A percentile compares a stretch with the other conserved stretches of the same genome.
Conservation (phyloP, 441 rosid genomes). For the Heliophila coronopifolia region DNA sequence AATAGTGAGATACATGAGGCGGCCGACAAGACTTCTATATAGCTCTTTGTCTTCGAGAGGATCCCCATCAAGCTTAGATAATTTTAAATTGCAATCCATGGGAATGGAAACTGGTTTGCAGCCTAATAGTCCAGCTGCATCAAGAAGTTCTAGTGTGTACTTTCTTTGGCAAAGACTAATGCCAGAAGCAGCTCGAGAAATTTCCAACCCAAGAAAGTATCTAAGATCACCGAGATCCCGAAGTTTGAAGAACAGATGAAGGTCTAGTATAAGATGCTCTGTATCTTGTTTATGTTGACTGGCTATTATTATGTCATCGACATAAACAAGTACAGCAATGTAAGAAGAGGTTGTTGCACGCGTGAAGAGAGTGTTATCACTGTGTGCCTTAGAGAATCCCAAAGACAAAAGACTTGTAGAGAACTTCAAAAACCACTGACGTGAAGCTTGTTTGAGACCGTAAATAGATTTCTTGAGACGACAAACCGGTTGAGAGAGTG, state of each 20-base stretch:
- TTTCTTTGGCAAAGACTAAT: neutral
- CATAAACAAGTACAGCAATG: neutral
- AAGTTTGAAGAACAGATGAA: neutral
- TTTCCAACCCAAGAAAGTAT: neutral
- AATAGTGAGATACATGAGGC: too few species aligned
- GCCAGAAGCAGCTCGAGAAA: neutral
- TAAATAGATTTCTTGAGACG: too few species aligned
- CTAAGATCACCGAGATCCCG: neutral
- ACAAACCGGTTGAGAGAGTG: too few species aligned
- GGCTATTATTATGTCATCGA: neutral
- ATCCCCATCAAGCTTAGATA: neutral
- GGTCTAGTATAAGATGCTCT: neutral
- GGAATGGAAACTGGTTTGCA: neutral
- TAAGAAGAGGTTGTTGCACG: neutral
- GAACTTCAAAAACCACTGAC: too few species aligned
- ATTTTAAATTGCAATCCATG: neutral
- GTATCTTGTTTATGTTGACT: neutral
- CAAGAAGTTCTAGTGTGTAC: neutral
- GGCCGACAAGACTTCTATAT: too few species aligned
- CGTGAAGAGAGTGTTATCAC: neutral
- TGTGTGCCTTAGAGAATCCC: neutral
- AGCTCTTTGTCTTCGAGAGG: too few species aligned
- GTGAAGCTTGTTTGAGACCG: too few species aligned
- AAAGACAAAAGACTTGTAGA: too few species aligned
- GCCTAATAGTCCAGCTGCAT: neutral